Evolutionary conservation across 257 asterid genomes (phyloP).

Genomic region (Anisodus acutangulus): DNA sequence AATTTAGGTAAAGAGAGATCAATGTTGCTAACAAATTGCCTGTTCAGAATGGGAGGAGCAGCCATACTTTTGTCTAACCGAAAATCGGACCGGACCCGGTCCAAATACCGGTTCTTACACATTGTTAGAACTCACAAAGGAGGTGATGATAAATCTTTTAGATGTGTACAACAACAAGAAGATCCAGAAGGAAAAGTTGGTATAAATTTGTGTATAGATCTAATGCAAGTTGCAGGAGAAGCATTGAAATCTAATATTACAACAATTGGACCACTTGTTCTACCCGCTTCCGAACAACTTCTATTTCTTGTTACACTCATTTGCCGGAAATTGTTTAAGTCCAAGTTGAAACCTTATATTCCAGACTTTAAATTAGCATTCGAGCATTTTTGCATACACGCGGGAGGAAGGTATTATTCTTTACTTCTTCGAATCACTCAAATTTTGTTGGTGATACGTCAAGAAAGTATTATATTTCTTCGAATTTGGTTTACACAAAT

Average conservation of each 20-base stretch:
- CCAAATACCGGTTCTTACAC: conserved; percentile 55
- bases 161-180: conserved; percentile 61
- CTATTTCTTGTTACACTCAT: conserved; percentile 47
- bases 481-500: not conserved
- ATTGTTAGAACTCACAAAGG: conserved; percentile 65
- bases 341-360: conserved; percentile 47
- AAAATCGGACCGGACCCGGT: conserved; percentile 16
- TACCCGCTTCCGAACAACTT: conserved; percentile 65
- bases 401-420: conserved; percentile 49
- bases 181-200: conserved; percentile 58
- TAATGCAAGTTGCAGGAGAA: conserved; percentile 65
- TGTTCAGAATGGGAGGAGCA: conserved; percentile 46
- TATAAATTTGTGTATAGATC: conserved; percentile 55
- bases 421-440: not conserved
- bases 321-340: conserved; percentile 41
- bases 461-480: not conserved
- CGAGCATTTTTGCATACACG: conserved; percentile 79
- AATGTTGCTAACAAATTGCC: conserved; percentile 43
- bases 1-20: conserved; percentile 39
- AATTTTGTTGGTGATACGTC: not conserved
- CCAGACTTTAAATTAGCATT: conserved; percentile 68
- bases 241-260: conserved; percentile 66
- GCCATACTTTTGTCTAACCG: conserved; percentile 38
- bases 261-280: conserved; percentile 66
- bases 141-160: conserved; percentile 52